A percentile compares a stretch with the other conserved stretches of the same genome.
Evolutionary conservation across 129 eudicot species (phyloP).

Genomic region (Smallanthus sonchifolius): DNA sequence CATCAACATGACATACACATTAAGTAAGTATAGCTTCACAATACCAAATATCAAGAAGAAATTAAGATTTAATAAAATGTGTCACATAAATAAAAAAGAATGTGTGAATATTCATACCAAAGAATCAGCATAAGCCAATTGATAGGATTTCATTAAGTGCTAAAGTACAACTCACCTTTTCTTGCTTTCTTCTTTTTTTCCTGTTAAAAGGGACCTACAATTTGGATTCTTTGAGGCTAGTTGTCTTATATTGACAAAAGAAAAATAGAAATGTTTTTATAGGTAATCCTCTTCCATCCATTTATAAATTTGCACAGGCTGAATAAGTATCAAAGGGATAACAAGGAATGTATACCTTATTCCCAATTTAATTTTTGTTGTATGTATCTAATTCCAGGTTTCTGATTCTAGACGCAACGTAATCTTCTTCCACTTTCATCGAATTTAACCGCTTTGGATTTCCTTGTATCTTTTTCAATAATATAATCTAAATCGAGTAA

Average conservation of each 20-base stretch:
- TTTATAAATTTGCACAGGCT: slow-evolving; percentile 30
- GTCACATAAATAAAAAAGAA: slow-evolving; percentile 23
- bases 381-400: slow-evolving; percentile 49
- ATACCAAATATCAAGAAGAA: slow-evolving; percentile 5
- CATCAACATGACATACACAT: slow-evolving; percentile 20
- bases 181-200: not conserved
- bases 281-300: slow-evolving; percentile 36
- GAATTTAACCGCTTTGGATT: slow-evolving; percentile 18
- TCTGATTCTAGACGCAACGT: slow-evolving; percentile 69
- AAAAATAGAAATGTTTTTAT: slow-evolving; percentile 33
- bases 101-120: slow-evolving; percentile 42
- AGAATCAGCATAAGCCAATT: slow-evolving; percentile 36
- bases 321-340: slow-evolving; percentile 79
- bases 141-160: slow-evolving; percentile 31
- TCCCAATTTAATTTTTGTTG: slow-evolving; percentile 24
- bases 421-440: slow-evolving; percentile 39
- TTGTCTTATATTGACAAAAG: slow-evolving; percentile 25
- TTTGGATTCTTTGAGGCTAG: slow-evolving; percentile 23
- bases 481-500: slow-evolving; percentile 14
- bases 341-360: slow-evolving; percentile 58
- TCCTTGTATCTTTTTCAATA: slow-evolving; percentile 15
- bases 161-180: slow-evolving; percentile 54
- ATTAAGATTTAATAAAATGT: not conserved
- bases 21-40: too few relatives aligned
- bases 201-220: not conserved